Evolutionary conservation across 2,329 filamentous ascomycete genomes (phyloP).

Genomic region (Juglanconis sp.): DNA sequence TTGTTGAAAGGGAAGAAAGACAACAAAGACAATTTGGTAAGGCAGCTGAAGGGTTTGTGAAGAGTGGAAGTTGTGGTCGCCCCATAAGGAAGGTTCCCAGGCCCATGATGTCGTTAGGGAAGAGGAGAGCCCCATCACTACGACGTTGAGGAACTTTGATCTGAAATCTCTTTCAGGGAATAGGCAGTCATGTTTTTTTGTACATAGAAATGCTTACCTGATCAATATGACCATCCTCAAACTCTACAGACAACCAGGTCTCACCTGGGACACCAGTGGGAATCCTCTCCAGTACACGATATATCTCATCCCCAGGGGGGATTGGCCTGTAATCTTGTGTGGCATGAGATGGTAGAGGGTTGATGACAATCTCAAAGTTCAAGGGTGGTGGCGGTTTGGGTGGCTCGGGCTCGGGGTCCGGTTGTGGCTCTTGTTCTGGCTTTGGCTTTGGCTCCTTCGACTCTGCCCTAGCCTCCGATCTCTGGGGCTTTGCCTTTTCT

Average conservation of each 20-base stretch:
- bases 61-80: background rate
- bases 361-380: conserved; percentile 29
- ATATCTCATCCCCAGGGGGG: conserved; percentile 34
- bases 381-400: background rate
- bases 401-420: conserved; percentile 12
- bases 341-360: conserved; percentile 23
- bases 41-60: background rate
- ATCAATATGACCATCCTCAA: conserved; percentile 43
- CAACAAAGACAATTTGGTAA: no score
- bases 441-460: conserved; percentile 9
- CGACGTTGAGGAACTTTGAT: no score
- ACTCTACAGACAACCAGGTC: conserved; percentile 37
- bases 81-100: no score
- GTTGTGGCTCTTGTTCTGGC: conserved; percentile 14
- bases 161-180: no score
- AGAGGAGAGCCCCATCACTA: no score
- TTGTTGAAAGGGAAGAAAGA: background rate
- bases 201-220: conserved; percentile 34
- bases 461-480: background rate
- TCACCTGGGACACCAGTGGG: conserved; percentile 23
- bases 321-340: conserved; percentile 20
- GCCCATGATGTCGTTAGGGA: no score
- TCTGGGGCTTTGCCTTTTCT: background rate
- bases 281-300: conserved; percentile 32
- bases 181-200: no score